Evolutionary conservation across 768 basidiomycete species (phyloP).

Genomic region (Dictyophora rubrovolvata): DNA sequence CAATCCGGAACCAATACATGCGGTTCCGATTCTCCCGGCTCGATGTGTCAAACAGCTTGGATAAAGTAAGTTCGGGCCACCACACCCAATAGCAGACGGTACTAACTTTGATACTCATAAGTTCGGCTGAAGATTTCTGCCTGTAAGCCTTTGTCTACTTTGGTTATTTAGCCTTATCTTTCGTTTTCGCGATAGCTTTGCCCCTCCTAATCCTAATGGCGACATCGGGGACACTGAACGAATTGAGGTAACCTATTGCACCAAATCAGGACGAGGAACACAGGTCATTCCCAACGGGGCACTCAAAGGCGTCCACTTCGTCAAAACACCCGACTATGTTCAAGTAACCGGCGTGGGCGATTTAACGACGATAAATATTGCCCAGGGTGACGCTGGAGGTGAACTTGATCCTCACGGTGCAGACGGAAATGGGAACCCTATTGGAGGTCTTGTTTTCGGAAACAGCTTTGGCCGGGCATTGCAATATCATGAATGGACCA

Average conservation of each 20-base stretch:
- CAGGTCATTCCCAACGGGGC: conserved; percentile 33
- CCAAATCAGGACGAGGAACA: conserved; percentile 31
- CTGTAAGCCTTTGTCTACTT: conserved; percentile 14
- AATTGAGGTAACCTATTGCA: conserved; percentile 46
- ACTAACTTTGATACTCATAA: not conserved
- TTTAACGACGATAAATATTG: conserved; percentile 30
- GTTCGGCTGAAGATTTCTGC: conserved; percentile 42
- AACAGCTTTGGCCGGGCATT: conserved; percentile 26
- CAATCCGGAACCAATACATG: conserved; percentile 29
- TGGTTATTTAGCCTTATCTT: not conserved
- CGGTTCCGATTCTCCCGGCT: conserved; percentile 23
- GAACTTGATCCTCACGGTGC: conserved; percentile 36
- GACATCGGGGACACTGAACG: conserved; percentile 53
- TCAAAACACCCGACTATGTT: conserved; percentile 34
- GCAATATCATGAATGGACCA: conserved; percentile 37
- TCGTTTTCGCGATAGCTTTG: conserved; percentile 6
- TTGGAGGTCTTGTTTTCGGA: conserved; percentile 32
- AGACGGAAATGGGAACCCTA: conserved; percentile 26
- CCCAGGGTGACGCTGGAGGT: conserved; percentile 27
- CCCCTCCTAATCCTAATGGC: conserved; percentile 32
- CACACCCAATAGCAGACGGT: not conserved
- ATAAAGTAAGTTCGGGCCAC: conserved; percentile 13
- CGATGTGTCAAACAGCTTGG: conserved; percentile 25
- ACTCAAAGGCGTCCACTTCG: conserved; percentile 30
- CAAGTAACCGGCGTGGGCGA: conserved; percentile 32